Percentiles rank a stretch among this genome's conserved stretches.
These are phyloP conservation scores for Linnemannia hyalina DNA, from an alignment of 192 early-diverging fungal species.

Conservation along the genomic window DNA sequence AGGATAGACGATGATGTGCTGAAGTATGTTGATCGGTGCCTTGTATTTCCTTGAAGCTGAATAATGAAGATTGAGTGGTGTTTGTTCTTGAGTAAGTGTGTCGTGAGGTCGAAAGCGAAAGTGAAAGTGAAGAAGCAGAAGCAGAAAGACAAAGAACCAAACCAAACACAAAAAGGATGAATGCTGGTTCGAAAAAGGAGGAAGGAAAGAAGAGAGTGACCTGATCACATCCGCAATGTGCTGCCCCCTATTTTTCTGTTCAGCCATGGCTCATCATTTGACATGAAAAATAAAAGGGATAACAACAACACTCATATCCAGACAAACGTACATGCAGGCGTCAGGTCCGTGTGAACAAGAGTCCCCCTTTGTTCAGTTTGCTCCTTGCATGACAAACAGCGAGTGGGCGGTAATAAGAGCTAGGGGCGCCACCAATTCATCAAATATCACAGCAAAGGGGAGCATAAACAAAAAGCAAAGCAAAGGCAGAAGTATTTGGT, in stretches of 20 bases:
- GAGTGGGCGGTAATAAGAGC: too few relatives aligned
- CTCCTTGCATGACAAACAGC: too few relatives aligned
- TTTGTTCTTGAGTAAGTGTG: too few relatives aligned
- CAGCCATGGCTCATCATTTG: not conserved
- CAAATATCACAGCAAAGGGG: too few relatives aligned
- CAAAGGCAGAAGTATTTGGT: not conserved
- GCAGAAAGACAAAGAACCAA: not conserved
- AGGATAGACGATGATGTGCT: too few relatives aligned
- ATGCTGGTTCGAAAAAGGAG: too few relatives aligned
- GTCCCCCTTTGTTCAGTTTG: not conserved
- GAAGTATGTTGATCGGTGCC: too few relatives aligned
- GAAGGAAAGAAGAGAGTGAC: not conserved
- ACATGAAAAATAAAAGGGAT: not conserved
- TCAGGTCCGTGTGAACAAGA: not conserved
- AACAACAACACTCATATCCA: not conserved
- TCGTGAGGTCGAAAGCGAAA: too few relatives aligned
- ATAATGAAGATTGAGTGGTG: too few relatives aligned
- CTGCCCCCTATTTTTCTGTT: not conserved
- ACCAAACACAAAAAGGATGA: not conserved
- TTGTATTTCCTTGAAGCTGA: too few relatives aligned
- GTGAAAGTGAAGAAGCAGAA: not conserved
- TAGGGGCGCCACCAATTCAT: too few relatives aligned
- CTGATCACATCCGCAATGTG: slow-evolving; percentile 5
- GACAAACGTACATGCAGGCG: not conserved
- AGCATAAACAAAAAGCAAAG: too few relatives aligned